phyloP scores from a whole-genome alignment of 495 filamentous ascomycete genomes.

The Annulohypoxylon maeteangense region DNA sequence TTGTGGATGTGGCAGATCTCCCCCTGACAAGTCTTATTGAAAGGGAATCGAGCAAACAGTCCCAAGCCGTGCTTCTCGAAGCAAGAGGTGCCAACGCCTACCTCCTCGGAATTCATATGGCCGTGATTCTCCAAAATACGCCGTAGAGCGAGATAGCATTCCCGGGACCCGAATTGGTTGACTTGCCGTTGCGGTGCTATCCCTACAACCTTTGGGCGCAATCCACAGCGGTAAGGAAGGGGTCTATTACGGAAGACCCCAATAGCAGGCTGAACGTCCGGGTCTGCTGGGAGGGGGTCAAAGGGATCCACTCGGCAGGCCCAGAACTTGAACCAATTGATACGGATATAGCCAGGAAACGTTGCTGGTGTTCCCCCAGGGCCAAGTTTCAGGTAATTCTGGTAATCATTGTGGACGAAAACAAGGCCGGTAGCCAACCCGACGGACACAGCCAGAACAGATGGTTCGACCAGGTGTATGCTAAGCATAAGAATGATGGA shows the following conservation, averaged over 20 bases:
- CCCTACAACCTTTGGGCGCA: constrained; percentile 72
- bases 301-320: constrained; percentile 67
- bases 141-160: constrained; percentile 64
- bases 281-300: constrained; percentile 52
- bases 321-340: constrained; percentile 69
- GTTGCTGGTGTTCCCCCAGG: constrained; percentile 84
- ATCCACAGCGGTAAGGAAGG: constrained; percentile 68
- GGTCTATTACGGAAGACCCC: constrained; percentile 52
- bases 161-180: constrained; percentile 66
- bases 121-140: constrained; percentile 63
- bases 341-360: constrained; percentile 74
- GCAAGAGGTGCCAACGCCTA: constrained; percentile 73
- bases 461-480: constrained; percentile 59
- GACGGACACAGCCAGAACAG: constrained; percentile 59
- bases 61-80: constrained; percentile 84
- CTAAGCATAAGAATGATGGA: constrained; percentile 58
- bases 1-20: constrained; percentile 86
- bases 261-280: constrained; percentile 46
- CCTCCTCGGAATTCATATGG: constrained; percentile 55
- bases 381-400: constrained; percentile 78
- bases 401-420: constrained; percentile 77
- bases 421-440: constrained; percentile 62
- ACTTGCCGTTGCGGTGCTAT: constrained; percentile 85
- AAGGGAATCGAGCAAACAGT: constrained; percentile 69
- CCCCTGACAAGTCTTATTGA: constrained; percentile 73